Base-by-base conservation (phyloP, 768 basidiomycete genomes). In the Dioszegia aurantiaca region DNA sequence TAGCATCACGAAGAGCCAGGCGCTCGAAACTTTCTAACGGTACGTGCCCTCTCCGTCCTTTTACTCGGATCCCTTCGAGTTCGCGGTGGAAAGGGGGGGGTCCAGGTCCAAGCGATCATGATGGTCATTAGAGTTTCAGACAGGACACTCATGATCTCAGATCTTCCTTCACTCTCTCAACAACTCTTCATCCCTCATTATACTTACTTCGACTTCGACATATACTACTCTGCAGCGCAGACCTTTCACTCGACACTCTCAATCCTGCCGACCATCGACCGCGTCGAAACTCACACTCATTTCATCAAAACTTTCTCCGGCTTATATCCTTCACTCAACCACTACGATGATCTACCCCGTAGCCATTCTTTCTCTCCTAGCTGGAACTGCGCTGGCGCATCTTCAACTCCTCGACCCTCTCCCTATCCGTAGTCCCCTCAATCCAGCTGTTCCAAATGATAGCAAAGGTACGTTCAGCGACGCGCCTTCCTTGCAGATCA, bases 401-500 rank as follows among this genome's bases (percentile, higher is more conserved):
- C 48, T 59, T 26, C 59, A 72, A 44, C 40, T 72, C 41, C 42
- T 49, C 16, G 64, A 59, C 48, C 70, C 70, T 8, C 59, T 33
- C 37, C 63, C 67, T 27, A 59, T 72, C 24, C 56, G 60, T 24
- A 58, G 56, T 23, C 56, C 57, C 4, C 55, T 57, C 30, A 65
- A 69, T 47, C 61, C 67, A 4, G 49, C 36, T 2, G 59, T 54
- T 4, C 41, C 54, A 1, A 41, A 65, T 24, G 53, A 54, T 3
- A 55, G 63, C 44, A 71, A 60, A 31, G 66, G 66, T 65, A 42
- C 53, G 67, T 62, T n/a, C n/a, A 2, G 8, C 10, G 21, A 26
- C 14, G 5, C 21, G 5, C 3, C 54, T 27, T 55, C 17, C 4
- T 33, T 16, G 17, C 2, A 2, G 30, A 19, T 41, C 41, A 19